Evolutionary conservation across 2,329 filamentous ascomycete species (phyloP), one percentile per base, ranked within the genome.

Genomic region (Penicillium carneum): DNA sequence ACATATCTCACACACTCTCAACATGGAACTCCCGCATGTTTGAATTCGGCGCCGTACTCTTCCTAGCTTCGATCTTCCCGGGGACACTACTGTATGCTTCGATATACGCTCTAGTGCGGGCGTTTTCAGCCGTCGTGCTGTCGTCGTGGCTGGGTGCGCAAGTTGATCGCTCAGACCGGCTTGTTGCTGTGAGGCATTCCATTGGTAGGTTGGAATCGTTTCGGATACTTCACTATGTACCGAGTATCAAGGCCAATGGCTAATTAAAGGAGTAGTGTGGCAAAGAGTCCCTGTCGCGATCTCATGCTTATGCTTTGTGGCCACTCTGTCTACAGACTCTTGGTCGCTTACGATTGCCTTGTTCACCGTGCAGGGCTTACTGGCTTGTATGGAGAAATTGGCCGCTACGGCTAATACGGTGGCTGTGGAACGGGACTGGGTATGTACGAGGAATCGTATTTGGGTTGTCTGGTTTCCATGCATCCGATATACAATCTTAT

Each of bases 361-460:
- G 2, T 72, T 82, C 61, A 65, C 67, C 2, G 33, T 71, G 2
- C 71, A 79, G n/a, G 80, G 84, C 0, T 18, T 85, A 0, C 76
- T 91, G 46, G 88, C 88, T 0, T 90, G 89, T 58, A 69, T 88
- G 1, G 90, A 93, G 75, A 93, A 92, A 72, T 74, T 91, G 9
- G 82, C 81, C 14, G 82, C 87, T 1, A 82, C 88, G 6, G 82
- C 87, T 72, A 92, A 92, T 71, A 81, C 86, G 0, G 84, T 92
- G 0, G 81, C 90, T 0, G 83, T 93, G 0, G 90, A 92, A 73
- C 81, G 87, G 69, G 90, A 93, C 68, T 92, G 90, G 89, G 76
- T 80, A 64, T 51, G 74, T 58, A 58, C 9, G 1, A 5, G 11
- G 11, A 38, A 26, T 16, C 11, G 4, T 26, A n/a, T 49, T 12